Percentiles rank a stretch among this genome's conserved stretches.
phyloP scores from a whole-genome alignment of 768 basidiomycete genomes.

The Mycena rosella region DNA sequence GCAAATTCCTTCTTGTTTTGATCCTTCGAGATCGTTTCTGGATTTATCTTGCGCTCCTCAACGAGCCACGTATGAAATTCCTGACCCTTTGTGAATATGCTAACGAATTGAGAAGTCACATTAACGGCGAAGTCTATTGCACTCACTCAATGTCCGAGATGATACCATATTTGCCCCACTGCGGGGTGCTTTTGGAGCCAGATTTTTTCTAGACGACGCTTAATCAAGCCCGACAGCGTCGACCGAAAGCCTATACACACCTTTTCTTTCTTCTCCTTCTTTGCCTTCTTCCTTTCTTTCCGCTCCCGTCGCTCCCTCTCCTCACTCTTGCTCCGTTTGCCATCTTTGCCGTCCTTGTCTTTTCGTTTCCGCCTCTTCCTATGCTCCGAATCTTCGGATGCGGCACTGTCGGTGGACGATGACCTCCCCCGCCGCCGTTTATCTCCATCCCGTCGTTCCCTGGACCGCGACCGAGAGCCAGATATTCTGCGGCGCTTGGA shows the following conservation, averaged over 20 bases:
- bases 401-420: slow-evolving; percentile 58
- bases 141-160: slow-evolving; percentile 89
- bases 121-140: slow-evolving; percentile 5
- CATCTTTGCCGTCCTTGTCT: slow-evolving; percentile 61
- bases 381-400: slow-evolving; percentile 57
- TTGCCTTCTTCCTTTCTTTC: slow-evolving; percentile 71
- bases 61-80: slow-evolving; percentile 96
- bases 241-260: slow-evolving; percentile 44
- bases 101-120: slow-evolving; percentile 46
- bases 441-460: slow-evolving; percentile 47
- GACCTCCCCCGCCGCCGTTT: slow-evolving; percentile 47
- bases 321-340: slow-evolving; percentile 51
- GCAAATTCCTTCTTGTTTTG: slow-evolving; percentile 89
- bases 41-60: slow-evolving; percentile 92
- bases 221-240: slow-evolving; percentile 1
- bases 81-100: slow-evolving; percentile 84
- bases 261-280: slow-evolving; percentile 79
- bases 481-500: slow-evolving; percentile 47
- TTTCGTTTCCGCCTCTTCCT: slow-evolving; percentile 59
- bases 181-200: slow-evolving; percentile 60
- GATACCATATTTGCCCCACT: slow-evolving; percentile 94
- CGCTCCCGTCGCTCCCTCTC: slow-evolving; percentile 53
- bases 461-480: slow-evolving; percentile 44
- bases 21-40: slow-evolving; percentile 89
- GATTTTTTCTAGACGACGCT: slow-evolving; percentile 62